These are phyloP conservation scores for Eucalyptus cloeziana DNA, from an alignment of 345 rosid genomes.

Conservation along the genomic window DNA sequence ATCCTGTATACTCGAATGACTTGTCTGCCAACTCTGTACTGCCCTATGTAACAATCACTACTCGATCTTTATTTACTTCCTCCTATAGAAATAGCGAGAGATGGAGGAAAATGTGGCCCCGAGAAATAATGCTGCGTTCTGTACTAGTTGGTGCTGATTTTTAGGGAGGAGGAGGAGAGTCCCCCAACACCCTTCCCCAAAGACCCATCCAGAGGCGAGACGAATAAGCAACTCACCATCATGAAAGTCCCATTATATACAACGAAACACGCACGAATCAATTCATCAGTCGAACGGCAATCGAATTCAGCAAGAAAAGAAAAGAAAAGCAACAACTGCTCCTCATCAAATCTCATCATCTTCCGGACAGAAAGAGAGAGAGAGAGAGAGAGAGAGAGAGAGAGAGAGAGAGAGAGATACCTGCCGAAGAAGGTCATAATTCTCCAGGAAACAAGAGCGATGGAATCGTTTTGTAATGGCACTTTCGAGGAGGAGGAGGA, in stretches of 20 bases:
- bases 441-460: neutral
- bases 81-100: neutral
- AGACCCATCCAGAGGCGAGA: neutral
- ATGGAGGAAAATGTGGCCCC: neutral
- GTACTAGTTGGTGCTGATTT: neutral
- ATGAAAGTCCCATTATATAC: neutral
- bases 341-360: neutral
- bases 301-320: neutral
- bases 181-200: neutral
- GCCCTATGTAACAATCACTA: neutral
- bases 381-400: neutral
- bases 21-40: neutral
- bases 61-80: neutral
- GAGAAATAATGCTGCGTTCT: neutral
- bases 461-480: neutral
- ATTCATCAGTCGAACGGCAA: neutral
- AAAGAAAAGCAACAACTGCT: neutral
- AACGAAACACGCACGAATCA: neutral
- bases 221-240: neutral
- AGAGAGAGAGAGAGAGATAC: neutral
- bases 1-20: neutral
- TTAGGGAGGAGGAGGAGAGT: neutral
- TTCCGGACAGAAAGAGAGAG: neutral
- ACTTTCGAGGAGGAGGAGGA: neutral
- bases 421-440: neutral